phyloP scores from a whole-genome alignment of 257 asterid species.

The Solanum dulcamara region DNA sequence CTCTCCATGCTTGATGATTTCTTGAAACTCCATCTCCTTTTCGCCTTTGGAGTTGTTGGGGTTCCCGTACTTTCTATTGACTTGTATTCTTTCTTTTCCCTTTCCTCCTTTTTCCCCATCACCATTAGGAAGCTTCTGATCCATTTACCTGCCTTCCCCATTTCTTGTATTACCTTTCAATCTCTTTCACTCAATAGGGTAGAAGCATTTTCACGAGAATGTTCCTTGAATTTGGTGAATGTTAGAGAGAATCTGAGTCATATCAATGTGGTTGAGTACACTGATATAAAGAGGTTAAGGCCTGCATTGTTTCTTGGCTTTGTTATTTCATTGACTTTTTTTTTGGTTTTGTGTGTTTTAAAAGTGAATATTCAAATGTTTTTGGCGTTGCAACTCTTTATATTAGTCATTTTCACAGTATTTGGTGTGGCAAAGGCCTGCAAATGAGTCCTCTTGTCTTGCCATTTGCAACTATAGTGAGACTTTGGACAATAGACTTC shows the following conservation, averaged over 20 bases:
- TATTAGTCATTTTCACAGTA: not conserved
- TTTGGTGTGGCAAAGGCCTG: conserved; percentile 29
- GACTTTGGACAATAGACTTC: not conserved
- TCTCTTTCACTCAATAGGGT: not conserved
- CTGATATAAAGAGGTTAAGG: not conserved
- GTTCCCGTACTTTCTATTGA: conserved; percentile 11
- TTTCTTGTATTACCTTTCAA: conserved; percentile 3
- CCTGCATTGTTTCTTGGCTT: not conserved
- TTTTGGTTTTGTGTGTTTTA: not conserved
- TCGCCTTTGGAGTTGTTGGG: conserved; percentile 23
- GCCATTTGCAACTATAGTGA: conserved; percentile 56
- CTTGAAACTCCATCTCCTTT: conserved; percentile 69
- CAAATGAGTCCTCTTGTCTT: conserved; percentile 17
- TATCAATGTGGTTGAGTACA: not conserved
- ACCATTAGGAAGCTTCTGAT: conserved; percentile 48
- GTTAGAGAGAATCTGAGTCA: not conserved
- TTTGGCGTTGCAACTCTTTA: not conserved
- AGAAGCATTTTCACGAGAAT: not conserved
- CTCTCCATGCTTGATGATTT: conserved; percentile 21
- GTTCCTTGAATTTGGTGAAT: not conserved
- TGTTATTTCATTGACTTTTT: not conserved
- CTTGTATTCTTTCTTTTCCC: conserved; percentile 22
- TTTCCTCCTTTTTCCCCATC: conserved; percentile 47
- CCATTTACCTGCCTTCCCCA: conserved; percentile 78
- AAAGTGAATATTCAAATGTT: not conserved